Evolutionary conservation across 805 yeast species (phyloP).

Genomic region (Zygosaccharomyces kombuchaensis): DNA sequence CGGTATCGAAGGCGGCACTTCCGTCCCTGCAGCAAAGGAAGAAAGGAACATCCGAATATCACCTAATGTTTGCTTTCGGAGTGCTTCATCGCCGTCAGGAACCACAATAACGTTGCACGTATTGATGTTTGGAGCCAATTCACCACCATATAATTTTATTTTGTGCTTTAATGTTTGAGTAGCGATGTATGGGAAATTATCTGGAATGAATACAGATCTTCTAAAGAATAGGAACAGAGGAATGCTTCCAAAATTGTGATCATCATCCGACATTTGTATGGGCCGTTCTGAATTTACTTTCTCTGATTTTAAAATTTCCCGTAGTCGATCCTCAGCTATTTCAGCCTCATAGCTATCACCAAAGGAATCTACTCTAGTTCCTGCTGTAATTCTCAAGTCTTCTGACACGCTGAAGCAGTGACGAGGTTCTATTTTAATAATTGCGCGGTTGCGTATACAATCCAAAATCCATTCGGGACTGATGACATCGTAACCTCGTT

Average conservation of each 20-base stretch:
- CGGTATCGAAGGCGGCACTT: slow-evolving; percentile 23
- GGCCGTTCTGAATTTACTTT: not conserved
- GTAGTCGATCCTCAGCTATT: slow-evolving; percentile 15
- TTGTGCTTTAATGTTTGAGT: slow-evolving; percentile 5
- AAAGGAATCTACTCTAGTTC: slow-evolving; percentile 45
- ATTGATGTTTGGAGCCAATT: slow-evolving; percentile 25
- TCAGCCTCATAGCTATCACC: slow-evolving; percentile 54
- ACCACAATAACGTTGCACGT: slow-evolving; percentile 42
- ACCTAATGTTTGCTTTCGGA: not conserved
- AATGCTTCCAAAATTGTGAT: slow-evolving; percentile 8
- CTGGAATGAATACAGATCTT: slow-evolving; percentile 35
- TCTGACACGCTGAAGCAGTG: slow-evolving; percentile 48
- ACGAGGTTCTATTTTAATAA: slow-evolving; percentile 56
- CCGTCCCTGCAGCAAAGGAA: slow-evolving; percentile 1
- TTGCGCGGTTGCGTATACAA: slow-evolving; percentile 35
- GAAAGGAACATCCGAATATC: slow-evolving; percentile 6
- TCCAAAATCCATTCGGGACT: slow-evolving; percentile 71
- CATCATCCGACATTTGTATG: slow-evolving; percentile 11
- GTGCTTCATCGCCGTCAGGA: slow-evolving; percentile 13
- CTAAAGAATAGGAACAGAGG: slow-evolving; percentile 37
- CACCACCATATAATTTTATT: slow-evolving; percentile 46
- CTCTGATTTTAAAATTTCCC: slow-evolving; percentile 14
- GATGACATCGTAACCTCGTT: slow-evolving; percentile 56
- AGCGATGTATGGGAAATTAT: not conserved
- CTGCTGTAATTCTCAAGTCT: slow-evolving; percentile 24